phyloP scores from a whole-genome alignment of 2,329 filamentous ascomycete species.

The Parasarocladium wereldwijsianum region DNA sequence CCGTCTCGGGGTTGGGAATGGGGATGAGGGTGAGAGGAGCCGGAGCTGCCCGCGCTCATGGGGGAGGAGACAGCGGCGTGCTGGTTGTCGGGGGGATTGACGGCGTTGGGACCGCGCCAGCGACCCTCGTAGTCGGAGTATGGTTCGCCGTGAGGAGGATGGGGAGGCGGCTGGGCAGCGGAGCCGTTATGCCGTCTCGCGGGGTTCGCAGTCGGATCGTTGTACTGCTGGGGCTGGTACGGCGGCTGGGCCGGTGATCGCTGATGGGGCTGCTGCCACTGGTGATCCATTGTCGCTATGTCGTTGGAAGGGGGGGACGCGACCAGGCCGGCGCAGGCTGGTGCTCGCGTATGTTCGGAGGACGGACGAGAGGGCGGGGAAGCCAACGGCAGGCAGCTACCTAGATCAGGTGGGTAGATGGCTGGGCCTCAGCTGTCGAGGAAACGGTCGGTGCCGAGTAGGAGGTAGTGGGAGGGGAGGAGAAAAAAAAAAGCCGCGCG shows the following conservation, averaged over 20 bases:
- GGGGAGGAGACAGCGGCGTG: constrained; percentile 14
- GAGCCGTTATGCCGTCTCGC: constrained; percentile 49
- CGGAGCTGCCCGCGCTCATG: constrained; percentile 34
- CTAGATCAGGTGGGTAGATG: too few species aligned
- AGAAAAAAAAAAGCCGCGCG: too few species aligned
- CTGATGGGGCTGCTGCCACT: constrained; percentile 19
- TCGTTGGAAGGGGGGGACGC: constrained; percentile 1
- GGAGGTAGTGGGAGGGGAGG: too few species aligned
- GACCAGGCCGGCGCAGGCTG: too few species aligned
- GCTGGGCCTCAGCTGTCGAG: too few species aligned
- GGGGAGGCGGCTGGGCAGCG: constrained; percentile 7
- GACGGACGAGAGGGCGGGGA: too few species aligned
- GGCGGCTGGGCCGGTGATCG: not conserved
- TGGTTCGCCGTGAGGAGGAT: constrained; percentile 23
- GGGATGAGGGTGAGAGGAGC: constrained; percentile 35
- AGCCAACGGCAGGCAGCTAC: too few species aligned
- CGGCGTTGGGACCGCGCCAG: constrained; percentile 17
- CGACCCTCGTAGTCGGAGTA: constrained; percentile 22
- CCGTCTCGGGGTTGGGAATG: constrained; percentile 51
- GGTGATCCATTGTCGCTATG: constrained; percentile 29
- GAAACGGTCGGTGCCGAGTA: too few species aligned
- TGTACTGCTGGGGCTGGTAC: constrained; percentile 45
- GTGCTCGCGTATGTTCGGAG: too few species aligned
- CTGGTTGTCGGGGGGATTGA: constrained; percentile 12
- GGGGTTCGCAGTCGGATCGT: constrained; percentile 42